These are phyloP conservation scores for Ascochyta viciae-villosae DNA, from an alignment of 2,329 filamentous ascomycete species.

Conservation along the genomic window DNA sequence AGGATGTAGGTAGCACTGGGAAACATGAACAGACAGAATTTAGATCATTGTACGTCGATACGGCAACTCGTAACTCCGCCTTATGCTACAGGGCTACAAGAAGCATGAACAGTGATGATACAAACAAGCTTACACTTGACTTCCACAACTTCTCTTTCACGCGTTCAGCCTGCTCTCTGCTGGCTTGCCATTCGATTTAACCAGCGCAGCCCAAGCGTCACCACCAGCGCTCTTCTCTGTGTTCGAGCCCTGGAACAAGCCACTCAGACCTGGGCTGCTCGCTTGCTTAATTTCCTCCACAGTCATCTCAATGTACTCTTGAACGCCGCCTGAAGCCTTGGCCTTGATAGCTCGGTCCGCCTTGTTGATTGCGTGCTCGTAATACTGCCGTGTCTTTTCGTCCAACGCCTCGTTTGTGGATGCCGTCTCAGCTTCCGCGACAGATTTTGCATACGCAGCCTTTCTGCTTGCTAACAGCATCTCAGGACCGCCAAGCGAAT, in stretches of 20 bases:
- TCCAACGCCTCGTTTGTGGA: conserved; percentile 22
- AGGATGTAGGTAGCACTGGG: no score
- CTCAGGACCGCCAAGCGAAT: conserved; percentile 21
- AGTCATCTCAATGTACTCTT: conserved; percentile 27
- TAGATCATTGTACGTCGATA: neutral
- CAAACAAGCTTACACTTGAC: conserved; percentile 4
- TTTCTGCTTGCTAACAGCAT: conserved; percentile 19
- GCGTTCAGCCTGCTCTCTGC: conserved; percentile 8
- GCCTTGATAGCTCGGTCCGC: conserved; percentile 30
- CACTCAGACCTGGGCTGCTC: conserved; percentile 8
- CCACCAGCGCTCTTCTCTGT: conserved; percentile 9
- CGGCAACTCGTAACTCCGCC: neutral
- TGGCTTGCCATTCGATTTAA: conserved; percentile 20
- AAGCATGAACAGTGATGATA: conserved; percentile 14
- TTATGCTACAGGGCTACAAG: conserved; percentile 15
- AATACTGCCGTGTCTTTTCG: conserved; percentile 20
- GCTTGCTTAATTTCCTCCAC: conserved; percentile 19
- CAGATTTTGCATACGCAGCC: conserved; percentile 15
- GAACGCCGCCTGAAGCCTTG: conserved; percentile 18
- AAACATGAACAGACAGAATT: no score
- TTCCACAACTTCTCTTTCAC: neutral
- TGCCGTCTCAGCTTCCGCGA: conserved; percentile 32
- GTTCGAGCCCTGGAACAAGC: neutral
- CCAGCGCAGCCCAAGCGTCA: conserved; percentile 29
- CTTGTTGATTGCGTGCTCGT: conserved; percentile 29